phyloP scores from a whole-genome alignment of 768 basidiomycete genomes.

The Naganishia vaughanmartiniae region DNA sequence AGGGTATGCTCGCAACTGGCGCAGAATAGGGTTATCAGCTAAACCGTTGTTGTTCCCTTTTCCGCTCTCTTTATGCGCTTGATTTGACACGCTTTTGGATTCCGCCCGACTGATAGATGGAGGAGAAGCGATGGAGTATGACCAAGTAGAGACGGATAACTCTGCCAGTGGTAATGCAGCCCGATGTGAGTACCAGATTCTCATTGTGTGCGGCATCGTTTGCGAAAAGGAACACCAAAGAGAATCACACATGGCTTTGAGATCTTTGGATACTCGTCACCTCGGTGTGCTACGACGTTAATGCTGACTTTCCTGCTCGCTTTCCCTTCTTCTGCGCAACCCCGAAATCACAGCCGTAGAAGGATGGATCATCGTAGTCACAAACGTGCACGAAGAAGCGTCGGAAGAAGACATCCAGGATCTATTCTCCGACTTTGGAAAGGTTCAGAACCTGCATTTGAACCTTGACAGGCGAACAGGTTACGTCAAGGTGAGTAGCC shows the following conservation, averaged over 20 bases:
- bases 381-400: constrained; percentile 95
- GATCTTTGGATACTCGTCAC: background rate
- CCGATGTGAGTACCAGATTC: constrained; percentile 63
- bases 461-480: constrained; percentile 96
- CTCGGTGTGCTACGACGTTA: background rate
- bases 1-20: constrained; percentile 57
- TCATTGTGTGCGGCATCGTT: background rate
- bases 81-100: background rate
- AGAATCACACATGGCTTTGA: background rate
- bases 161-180: constrained; percentile 74
- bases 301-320: background rate
- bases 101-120: constrained; percentile 52
- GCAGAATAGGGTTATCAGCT: background rate
- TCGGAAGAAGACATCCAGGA: constrained; percentile 96
- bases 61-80: background rate
- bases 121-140: constrained; percentile 63
- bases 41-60: background rate
- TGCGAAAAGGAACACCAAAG: background rate
- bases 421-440: constrained; percentile 93
- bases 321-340: background rate
- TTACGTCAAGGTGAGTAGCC: constrained; percentile 82
- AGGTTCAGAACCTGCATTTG: constrained; percentile 95
- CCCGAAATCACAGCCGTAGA: constrained; percentile 70
- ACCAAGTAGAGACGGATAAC: constrained; percentile 72
- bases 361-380: constrained; percentile 97